Percentiles rank a stretch among this genome's conserved stretches.
These are phyloP conservation scores for Penicillium coffeae DNA, from an alignment of 495 filamentous ascomycete species.

Conservation along the genomic window DNA sequence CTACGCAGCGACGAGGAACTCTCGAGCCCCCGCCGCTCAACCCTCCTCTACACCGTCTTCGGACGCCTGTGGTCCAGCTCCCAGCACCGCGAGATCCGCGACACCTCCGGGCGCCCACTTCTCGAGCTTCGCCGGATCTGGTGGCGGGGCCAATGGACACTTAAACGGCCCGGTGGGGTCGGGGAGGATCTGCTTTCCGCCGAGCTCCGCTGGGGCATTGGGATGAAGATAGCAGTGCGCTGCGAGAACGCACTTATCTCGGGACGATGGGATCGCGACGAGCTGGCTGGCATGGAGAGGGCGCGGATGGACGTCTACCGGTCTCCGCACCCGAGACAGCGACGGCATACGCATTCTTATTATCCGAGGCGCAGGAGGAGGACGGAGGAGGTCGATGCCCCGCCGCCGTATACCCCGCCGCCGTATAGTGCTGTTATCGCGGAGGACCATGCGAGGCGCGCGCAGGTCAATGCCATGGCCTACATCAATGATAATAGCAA, in stretches of 20 bases:
- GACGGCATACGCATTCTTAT: not conserved
- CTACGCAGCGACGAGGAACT: slow-evolving; percentile 17
- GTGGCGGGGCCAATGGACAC: slow-evolving; percentile 16
- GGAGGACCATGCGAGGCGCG: slow-evolving; percentile 1
- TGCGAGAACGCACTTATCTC: slow-evolving; percentile 18
- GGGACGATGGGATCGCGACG: not conserved
- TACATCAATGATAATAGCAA: too few species aligned
- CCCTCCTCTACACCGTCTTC: slow-evolving; percentile 18
- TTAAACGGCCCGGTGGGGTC: slow-evolving; percentile 10
- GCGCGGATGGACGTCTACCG: not conserved
- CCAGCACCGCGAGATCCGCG: slow-evolving; percentile 16
- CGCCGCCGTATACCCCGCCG: slow-evolving; percentile 7
- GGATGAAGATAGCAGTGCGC: slow-evolving; percentile 9
- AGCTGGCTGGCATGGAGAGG: not conserved
- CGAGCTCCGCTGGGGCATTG: slow-evolving; percentile 7
- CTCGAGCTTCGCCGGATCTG: slow-evolving; percentile 18
- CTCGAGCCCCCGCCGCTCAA: slow-evolving; percentile 10
- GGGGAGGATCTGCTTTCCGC: slow-evolving; percentile 10
- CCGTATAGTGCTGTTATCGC: slow-evolving; percentile 5
- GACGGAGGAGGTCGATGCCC: not conserved
- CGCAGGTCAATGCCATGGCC: not conserved
- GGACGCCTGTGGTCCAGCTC: slow-evolving; percentile 18
- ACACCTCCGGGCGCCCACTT: slow-evolving; percentile 7
- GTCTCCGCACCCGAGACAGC: not conserved
- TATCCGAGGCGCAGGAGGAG: too few species aligned